Conservation (phyloP, 2,329 filamentous ascomycete genomes). For the Leptographium galeiforme region DNA sequence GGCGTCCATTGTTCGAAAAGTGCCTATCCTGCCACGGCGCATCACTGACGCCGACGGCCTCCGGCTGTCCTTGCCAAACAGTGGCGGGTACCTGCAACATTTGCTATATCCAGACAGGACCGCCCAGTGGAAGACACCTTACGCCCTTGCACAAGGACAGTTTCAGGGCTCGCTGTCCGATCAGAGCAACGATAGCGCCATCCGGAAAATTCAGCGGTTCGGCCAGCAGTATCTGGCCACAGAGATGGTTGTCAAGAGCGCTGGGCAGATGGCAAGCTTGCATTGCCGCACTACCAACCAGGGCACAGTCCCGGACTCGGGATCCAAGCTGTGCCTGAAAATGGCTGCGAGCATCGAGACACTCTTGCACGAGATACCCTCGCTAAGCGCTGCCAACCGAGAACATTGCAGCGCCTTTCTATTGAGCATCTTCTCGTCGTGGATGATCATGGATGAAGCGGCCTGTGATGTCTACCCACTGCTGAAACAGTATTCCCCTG, state of each 20-base stretch:
- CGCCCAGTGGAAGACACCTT: background rate
- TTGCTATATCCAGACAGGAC: slow-evolving; percentile 5
- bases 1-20: slow-evolving; percentile 17
- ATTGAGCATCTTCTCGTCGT: slow-evolving; percentile 42
- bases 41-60: slow-evolving; percentile 19
- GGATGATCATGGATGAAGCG: slow-evolving; percentile 40
- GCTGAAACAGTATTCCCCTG: slow-evolving; percentile 35
- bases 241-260: background rate
- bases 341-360: background rate
- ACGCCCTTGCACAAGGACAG: no score
- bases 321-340: no score
- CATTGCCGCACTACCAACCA: background rate
- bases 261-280: background rate
- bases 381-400: slow-evolving; percentile 26
- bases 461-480: slow-evolving; percentile 30
- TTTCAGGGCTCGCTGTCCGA: background rate
- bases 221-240: background rate
- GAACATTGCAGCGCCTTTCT: slow-evolving; percentile 39
- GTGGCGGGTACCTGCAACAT: slow-evolving; percentile 19
- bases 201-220: background rate
- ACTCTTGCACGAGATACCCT: background rate
- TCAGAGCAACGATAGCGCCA: background rate
- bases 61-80: slow-evolving; percentile 26
- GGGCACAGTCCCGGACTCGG: background rate
- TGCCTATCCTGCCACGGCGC: slow-evolving; percentile 26